Evolutionary conservation across 177 flowering plant genomes (phyloP), one percentile per base, ranked within the genome.

Genomic region (Tripterygium wilfordii): DNA sequence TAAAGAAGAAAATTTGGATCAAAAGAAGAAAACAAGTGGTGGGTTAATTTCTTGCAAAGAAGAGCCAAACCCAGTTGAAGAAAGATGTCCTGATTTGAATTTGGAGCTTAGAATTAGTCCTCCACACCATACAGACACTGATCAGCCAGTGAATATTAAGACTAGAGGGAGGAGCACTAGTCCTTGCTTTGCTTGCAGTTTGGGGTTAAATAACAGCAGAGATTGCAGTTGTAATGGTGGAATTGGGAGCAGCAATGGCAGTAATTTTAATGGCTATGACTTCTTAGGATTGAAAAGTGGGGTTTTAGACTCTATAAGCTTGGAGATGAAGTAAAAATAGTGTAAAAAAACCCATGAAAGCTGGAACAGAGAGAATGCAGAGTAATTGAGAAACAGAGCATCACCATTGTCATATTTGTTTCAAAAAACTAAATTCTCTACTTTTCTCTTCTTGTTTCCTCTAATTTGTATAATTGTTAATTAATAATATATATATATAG

Each of bases 21-120:
- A 30, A 51, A 36, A 33, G 22, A 56, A 28, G 16, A 45, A 3
- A 22, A 30, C 41, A 3, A 3, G 25, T 37, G 67, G 53, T n/a
- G n/a, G n/a, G n/a, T n/a, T n/a, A 15, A 37, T 46, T 31, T 30
- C 33, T 5, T 37, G 48, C 45, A 58, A 70, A 49, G 77, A 58
- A 25, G 68, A 59, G 29, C 51, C 52, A 21, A 41, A 18, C 36
- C 49, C 41, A 35, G 56, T 42, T 33, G 24, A 51, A 51, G 78
- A 77, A 58, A 47, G 61, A 32, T 77, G 82, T 45, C 87, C 91
- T 8, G 98, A 88, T 58, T 73, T 92, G 62, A 92, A 92, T 53
- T 79, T 92, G 20, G 96, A 92, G 44, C 83, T 92, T 10, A 77
- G 76, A 64, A 92, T 92, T 16, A 84, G 98, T 63, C 98, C 83